These are phyloP conservation scores for Mortierella antarctica DNA, from an alignment of 192 early-diverging fungal genomes.

Conservation along the genomic window DNA sequence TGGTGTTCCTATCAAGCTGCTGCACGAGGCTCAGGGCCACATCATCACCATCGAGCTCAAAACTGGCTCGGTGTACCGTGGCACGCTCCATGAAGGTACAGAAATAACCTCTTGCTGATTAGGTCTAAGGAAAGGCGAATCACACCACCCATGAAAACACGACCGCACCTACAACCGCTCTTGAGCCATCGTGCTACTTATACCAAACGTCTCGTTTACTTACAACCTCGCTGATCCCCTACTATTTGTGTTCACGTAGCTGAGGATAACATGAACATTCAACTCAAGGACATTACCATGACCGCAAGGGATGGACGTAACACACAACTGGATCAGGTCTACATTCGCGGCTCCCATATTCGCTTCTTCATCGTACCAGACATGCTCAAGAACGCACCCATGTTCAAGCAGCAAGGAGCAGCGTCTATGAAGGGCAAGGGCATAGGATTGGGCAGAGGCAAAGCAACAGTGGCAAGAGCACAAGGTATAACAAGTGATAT, in stretches of 20 bases:
- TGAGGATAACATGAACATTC: conserved; percentile 99
- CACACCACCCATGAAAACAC: too few relatives aligned
- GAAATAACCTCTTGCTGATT: not conserved
- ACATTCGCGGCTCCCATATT: conserved; percentile 92
- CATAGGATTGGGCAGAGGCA: conserved; percentile 84
- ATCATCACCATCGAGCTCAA: conserved; percentile 96
- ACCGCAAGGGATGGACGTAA: conserved; percentile 93
- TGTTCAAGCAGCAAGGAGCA: conserved; percentile 96
- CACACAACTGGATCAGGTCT: conserved; percentile 94
- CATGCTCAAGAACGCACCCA: conserved; percentile 99
- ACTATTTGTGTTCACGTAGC: conserved; percentile 49
- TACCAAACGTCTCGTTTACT: too few relatives aligned
- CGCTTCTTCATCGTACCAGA: conserved; percentile 98
- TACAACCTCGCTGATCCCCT: not conserved
- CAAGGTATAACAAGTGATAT: conserved; percentile 58
- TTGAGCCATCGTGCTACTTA: too few relatives aligned
- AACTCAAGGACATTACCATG: conserved; percentile 93
- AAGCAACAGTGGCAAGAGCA: conserved; percentile 85
- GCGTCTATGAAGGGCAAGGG: conserved; percentile 83
- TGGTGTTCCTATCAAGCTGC: conserved; percentile 93
- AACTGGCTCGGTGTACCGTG: conserved; percentile 94
- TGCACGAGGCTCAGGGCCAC: conserved; percentile 98
- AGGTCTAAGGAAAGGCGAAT: too few relatives aligned
- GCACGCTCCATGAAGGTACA: conserved; percentile 88
- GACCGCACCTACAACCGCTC: too few relatives aligned